Base-by-base conservation (phyloP, 805 yeast species). In the Candida parachauliodes region DNA sequence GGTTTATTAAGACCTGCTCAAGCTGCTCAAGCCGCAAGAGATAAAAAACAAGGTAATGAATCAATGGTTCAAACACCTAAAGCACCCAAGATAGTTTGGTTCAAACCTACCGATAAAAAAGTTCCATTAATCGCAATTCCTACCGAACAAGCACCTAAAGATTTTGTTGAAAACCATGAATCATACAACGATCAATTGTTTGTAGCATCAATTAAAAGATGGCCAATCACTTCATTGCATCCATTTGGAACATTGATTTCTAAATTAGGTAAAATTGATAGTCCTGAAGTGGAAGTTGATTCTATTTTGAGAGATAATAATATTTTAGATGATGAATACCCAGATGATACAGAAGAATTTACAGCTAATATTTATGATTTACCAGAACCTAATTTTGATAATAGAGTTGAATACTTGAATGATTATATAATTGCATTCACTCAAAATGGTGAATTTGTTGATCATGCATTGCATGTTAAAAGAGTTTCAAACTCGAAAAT, bases 211-310 rank as follows among this genome's bases (percentile, higher is more conserved):
- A 91, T 93, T 54, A 93, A 93, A 60, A 82, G 98, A 61, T 93
- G 98, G 98, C 98, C 98, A 54, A 93, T 93, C 60, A 93, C 98
- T 8, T 91, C 98, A 0, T 74, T 93, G 59, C 98, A 93, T 68
- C 98, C 98, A 4, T 93, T 93, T 56, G 98, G 98, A 51, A 88
- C 96, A 21, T 68, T 93, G 40, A 83, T 91, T 18, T 84, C 89
- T 32, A 86, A 85, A 49, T 68, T 93, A 44, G 98, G 98, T 17
- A 74, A 78, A 26, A 78, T 85, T 51, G 86, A 81, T 47, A 91
- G 83, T 45, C 74, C 80, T 2, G 68, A 73, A 16, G 86, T 91
- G 28, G 96, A 88, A 58, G 77, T 88, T 43, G 91, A 83, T 57
- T 87, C 97, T 1, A 83, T 93, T 38, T 70, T 93, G 48, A 79